Evolutionary conservation across 1,139 yeast genomes (phyloP), one percentile per base, ranked within the genome.

Genomic region (Kodamaea sp.): DNA sequence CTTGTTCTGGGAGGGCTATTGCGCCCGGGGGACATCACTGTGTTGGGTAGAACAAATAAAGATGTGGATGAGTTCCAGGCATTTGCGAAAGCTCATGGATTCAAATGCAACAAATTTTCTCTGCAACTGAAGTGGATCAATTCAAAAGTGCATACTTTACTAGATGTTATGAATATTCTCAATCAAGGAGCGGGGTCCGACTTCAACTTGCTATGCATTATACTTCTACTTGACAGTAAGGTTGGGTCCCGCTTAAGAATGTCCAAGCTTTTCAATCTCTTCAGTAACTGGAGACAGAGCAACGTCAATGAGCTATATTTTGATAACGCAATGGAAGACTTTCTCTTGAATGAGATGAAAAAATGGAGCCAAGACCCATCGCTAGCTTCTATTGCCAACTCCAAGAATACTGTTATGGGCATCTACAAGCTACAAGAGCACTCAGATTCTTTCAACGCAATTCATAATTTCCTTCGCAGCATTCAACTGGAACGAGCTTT

Each of bases 31-130:
- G 89, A 83, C 50, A 70, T 82, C 45, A 73, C 77, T 1, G 59
- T 83, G 3, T 52, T 83, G 19, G 63, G 80, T 0, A 60, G 76
- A 31, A 67, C 83, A 0, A 83, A 83, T 48, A 56, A 57, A n/a
- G 80, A 77, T 32, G 56, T 80, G 4, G 65, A 67, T n/a, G 53
- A 57, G 1, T 56, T 79, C 1, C 62, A 65, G n/a, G 55, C 61
- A 6, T 55, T 61, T 21, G 58, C 82, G 25, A 55, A 61, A 7
- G 47, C 53, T 8, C 68, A 62, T 43, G 78, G 77, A 0, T 53
- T 78, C 5, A 61, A 66, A 4, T 58, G 65, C 26, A 62, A 66
- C 32, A 72, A 70, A 40, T 59, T 79, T 22, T 64, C 74, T 1
- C 63, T 73, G 18, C 61, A 71, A 2, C 76, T 77, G 3, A 59